Evolutionary conservation across 805 yeast genomes (phyloP).

Genomic region (Saturnispora hagleri): DNA sequence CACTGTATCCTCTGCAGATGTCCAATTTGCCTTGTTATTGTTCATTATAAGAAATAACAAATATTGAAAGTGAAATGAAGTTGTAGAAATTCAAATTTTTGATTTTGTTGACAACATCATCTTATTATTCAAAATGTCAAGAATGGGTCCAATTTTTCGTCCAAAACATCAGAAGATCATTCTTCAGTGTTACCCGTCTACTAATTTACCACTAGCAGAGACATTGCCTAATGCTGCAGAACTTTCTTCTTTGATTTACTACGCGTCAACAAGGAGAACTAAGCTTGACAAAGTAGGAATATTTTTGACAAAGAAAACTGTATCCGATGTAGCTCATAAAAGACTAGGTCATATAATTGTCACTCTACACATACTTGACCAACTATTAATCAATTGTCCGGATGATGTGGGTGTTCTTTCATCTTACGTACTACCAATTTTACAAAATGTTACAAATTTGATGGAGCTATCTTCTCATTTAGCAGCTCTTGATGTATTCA

Average conservation of each 20-base stretch:
- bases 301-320: slow-evolving; percentile 55
- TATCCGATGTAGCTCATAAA: slow-evolving; percentile 48
- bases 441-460: slow-evolving; percentile 41
- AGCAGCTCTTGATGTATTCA: slow-evolving; percentile 28
- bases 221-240: slow-evolving; percentile 92
- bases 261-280: slow-evolving; percentile 82
- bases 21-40: slow-evolving; percentile 45
- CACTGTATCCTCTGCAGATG: slow-evolving; percentile 77
- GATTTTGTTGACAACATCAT: background rate
- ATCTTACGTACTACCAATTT: slow-evolving; percentile 50
- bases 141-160: slow-evolving; percentile 13
- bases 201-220: slow-evolving; percentile 47
- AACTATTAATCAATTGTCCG: slow-evolving; percentile 64
- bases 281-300: slow-evolving; percentile 80
- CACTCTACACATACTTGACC: slow-evolving; percentile 59
- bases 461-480: slow-evolving; percentile 58
- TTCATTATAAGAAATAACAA: background rate
- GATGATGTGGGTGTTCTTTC: slow-evolving; percentile 84
- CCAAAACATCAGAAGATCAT: slow-evolving; percentile 89
- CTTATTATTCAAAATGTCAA: background rate
- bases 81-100: background rate
- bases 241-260: slow-evolving; percentile 75
- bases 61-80: background rate
- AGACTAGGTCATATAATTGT: slow-evolving; percentile 77
- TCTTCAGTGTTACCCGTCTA: slow-evolving; percentile 88